Evolutionary conservation across 352 stramenopile species (phyloP).

Genomic region (Plasmopara viticola): DNA sequence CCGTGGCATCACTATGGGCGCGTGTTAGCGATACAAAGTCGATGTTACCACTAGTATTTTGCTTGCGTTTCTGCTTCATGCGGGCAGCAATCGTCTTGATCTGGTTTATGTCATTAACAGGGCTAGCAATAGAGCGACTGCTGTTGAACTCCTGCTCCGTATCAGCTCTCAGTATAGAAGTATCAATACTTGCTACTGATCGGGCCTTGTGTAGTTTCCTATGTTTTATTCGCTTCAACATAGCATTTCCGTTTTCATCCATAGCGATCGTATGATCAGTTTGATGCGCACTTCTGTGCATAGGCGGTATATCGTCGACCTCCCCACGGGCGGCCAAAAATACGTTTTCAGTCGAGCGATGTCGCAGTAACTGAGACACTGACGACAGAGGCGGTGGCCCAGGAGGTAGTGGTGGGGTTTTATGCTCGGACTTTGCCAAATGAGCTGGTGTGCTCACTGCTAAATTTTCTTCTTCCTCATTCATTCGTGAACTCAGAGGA

Average conservation of each 20-base stretch:
- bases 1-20: constrained; percentile 21
- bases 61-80: constrained; percentile 65
- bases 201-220: constrained; percentile 42
- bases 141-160: constrained; percentile 12
- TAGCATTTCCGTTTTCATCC: constrained; percentile 20
- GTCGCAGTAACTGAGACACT: constrained; percentile 20
- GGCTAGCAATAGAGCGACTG: constrained; percentile 11
- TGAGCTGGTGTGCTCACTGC: constrained; percentile 8
- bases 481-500: constrained; percentile 48
- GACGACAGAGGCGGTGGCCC: constrained; percentile 20
- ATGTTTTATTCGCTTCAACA: constrained; percentile 20
- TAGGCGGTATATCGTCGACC: constrained; percentile 17
- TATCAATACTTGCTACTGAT: constrained; percentile 61
- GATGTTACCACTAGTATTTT: constrained; percentile 19
- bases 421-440: constrained; percentile 11
- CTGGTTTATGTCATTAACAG: constrained; percentile 42
- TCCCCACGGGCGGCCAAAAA: constrained; percentile 18
- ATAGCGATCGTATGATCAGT: constrained; percentile 9
- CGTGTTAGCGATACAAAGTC: constrained; percentile 20
- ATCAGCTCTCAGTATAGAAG: constrained; percentile 24
- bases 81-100: constrained; percentile 65
- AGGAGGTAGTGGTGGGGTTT: constrained; percentile 22
- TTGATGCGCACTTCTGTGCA: constrained; percentile 11
- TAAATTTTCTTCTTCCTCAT: constrained; percentile 27
- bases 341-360: constrained; percentile 31